Conservation (phyloP, 2,329 filamentous ascomycete genomes). For the Fusarium sp. region DNA sequence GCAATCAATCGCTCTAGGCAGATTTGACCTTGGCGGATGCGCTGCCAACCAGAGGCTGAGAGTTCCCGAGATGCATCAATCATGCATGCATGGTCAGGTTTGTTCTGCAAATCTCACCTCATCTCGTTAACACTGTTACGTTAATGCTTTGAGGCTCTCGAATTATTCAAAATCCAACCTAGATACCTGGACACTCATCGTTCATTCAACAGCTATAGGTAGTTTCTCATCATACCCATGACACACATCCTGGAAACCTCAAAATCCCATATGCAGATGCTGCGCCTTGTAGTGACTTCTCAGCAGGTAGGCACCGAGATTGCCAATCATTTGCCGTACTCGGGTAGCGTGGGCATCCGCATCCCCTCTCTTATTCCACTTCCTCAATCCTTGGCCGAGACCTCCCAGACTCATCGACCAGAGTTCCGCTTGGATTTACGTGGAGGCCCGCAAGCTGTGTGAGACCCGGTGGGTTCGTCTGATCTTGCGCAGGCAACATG, state of each 20-base stretch:
- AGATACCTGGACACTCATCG: neutral
- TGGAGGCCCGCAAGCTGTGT: constrained; percentile 54
- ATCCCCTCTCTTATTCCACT: constrained; percentile 61
- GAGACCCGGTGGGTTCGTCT: constrained; percentile 41
- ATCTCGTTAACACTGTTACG: constrained; percentile 12
- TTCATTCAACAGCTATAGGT: neutral
- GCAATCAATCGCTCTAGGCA: constrained; percentile 20
- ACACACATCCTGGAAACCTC: constrained; percentile 5
- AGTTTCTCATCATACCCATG: neutral
- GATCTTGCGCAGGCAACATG: constrained; percentile 54
- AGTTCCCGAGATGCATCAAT: constrained; percentile 2
- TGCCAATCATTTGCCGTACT: constrained; percentile 37
- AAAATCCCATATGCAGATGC: constrained; percentile 17
- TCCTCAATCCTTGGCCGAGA: constrained; percentile 66
- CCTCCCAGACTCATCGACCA: constrained; percentile 42
- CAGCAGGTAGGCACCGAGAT: constrained; percentile 41
- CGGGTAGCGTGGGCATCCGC: constrained; percentile 26
- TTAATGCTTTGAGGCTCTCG: constrained; percentile 8
- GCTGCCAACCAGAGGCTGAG: constrained; percentile 7
- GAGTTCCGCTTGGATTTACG: constrained; percentile 47
- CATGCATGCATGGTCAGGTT: neutral
- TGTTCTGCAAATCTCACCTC: constrained; percentile 1
- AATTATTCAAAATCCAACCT: neutral
- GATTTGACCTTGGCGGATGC: constrained; percentile 20
- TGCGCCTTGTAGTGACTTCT: constrained; percentile 32